These are phyloP conservation scores for Sclerotinia subarctica DNA, from an alignment of 2,329 filamentous ascomycete genomes.

Conservation along the genomic window DNA sequence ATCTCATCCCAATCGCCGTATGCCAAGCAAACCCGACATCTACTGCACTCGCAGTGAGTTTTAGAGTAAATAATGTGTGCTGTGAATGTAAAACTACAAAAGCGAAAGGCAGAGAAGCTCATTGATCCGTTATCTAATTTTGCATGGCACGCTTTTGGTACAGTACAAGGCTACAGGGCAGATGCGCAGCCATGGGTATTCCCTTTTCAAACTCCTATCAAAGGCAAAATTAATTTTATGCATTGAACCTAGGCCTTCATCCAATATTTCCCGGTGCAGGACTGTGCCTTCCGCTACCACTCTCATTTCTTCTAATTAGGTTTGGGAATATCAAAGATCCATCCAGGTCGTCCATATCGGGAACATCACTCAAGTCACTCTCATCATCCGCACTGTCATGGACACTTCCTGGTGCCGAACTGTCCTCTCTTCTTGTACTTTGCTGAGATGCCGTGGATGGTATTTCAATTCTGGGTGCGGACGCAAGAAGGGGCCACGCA, in stretches of 20 bases:
- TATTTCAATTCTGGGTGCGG: constrained; percentile 40
- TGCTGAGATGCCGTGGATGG: constrained; percentile 30
- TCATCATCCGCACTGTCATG: constrained; percentile 54
- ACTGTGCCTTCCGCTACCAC: constrained; percentile 3
- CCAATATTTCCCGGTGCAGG: neutral
- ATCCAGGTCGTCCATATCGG: constrained; percentile 37
- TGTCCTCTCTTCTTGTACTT: constrained; percentile 39
- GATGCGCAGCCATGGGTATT: constrained; percentile 9
- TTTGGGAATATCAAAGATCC: constrained; percentile 27
- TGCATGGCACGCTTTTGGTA: neutral
- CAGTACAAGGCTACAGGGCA: constrained; percentile 1
- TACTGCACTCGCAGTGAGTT: no score
- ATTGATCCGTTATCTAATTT: neutral
- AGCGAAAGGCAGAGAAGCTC: neutral
- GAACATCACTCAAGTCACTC: constrained; percentile 52
- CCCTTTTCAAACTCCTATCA: constrained; percentile 8
- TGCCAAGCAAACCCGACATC: no score
- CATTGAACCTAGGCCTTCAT: neutral
- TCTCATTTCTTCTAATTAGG: constrained; percentile 17
- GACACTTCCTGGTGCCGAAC: constrained; percentile 40
- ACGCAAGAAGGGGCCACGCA: constrained; percentile 32
- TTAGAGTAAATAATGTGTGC: no score
- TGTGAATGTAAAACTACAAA: neutral
- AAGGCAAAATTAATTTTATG: neutral
- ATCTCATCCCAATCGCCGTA: no score